Base-by-base conservation (phyloP, 2,329 filamentous ascomycete genomes). In the Pseudogymnoascus sp. region DNA sequence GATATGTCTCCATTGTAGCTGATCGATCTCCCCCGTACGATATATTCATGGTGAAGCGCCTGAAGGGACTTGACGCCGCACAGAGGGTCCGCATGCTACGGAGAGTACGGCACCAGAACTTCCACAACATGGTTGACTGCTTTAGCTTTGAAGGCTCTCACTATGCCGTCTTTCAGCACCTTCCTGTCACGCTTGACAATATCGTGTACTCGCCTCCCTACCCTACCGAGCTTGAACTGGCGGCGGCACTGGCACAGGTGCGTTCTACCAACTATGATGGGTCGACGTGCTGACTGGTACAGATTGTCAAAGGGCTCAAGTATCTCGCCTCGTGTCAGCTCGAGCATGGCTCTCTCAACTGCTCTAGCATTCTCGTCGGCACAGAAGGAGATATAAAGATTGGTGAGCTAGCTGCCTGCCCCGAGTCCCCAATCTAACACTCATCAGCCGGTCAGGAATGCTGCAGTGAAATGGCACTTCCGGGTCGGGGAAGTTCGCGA, bases 81-180 rank as follows among this genome's bases (percentile, higher is more conserved):
- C 56, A 68, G 62, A 64, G 61, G 53, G 62, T 67, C 19, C 31
- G 63, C 19, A n/a, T 64, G 53, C 61, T 61, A 47, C 59, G 21
- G 63, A 53, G 65, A 26, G 50, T 68, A 61, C n/a, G 63, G 61
- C 59, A 68, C 50, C 24, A 14, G 40, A 65, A 65, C 64, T 65
- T 68, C 33, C 61, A 66, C 37, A 61, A 62, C 26, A 64, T 62
- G 33, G 62, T 68, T 62, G 56, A 68, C 56, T 64, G 64, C 62
- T 68, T 68, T 59, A 68, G 44, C 33, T 65, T 50, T 47, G 60
- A 64, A 29, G 35, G 59, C 38, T 24, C 47, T 53, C 62, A 67
- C n/a, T 65, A 68, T 26, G 62, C 67, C 37, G 53, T 68, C 37
- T 61, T 68, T 63, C 37, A 68, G 64, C 61, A 67, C 63, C 65